A percentile compares a stretch with the other conserved stretches of the same genome.
These are phyloP conservation scores for Bretschneidera sinensis DNA, from an alignment of 345 rosid genomes.

Conservation along the genomic window DNA sequence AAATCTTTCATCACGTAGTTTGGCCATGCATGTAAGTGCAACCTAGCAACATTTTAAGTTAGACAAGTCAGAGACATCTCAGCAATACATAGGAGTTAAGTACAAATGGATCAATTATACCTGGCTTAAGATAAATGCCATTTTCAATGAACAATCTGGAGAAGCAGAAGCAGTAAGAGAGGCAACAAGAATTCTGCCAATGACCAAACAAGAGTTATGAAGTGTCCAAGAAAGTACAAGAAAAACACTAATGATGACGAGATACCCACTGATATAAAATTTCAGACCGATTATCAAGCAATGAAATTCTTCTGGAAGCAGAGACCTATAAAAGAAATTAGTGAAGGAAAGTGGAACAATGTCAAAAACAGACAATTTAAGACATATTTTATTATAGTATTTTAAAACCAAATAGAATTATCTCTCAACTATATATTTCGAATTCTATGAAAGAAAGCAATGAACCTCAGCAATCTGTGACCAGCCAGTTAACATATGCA, in stretches of 20 bases:
- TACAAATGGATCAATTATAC: slow-evolving; percentile 21
- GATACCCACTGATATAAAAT: slow-evolving; percentile 67
- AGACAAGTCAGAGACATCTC: slow-evolving; percentile 3
- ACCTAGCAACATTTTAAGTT: slow-evolving; percentile 46
- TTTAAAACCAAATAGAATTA: neutral
- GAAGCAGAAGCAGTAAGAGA: slow-evolving; percentile 88
- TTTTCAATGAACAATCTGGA: slow-evolving; percentile 87
- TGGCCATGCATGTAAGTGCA: slow-evolving; percentile 97
- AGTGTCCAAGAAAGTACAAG: slow-evolving; percentile 14
- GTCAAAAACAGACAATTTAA: neutral
- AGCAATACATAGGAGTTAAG: neutral
- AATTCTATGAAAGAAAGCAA: slow-evolving; percentile 14
- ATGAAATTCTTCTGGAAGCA: slow-evolving; percentile 71
- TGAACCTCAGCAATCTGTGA: slow-evolving; percentile 87
- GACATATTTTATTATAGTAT: slow-evolving; percentile 3
- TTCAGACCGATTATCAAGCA: slow-evolving; percentile 69
- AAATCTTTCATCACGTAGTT: slow-evolving; percentile 85
- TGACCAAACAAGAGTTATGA: slow-evolving; percentile 25
- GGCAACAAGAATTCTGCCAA: slow-evolving; percentile 85
- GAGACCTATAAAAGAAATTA: slow-evolving; percentile 45
- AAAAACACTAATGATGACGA: slow-evolving; percentile 8
- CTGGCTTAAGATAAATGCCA: slow-evolving; percentile 83
- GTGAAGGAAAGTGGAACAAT: neutral
- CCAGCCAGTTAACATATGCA: slow-evolving; percentile 97
- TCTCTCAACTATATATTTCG: neutral